Conservation (phyloP, 2,329 filamentous ascomycete genomes). For the Leptosphaerulina australis region DNA sequence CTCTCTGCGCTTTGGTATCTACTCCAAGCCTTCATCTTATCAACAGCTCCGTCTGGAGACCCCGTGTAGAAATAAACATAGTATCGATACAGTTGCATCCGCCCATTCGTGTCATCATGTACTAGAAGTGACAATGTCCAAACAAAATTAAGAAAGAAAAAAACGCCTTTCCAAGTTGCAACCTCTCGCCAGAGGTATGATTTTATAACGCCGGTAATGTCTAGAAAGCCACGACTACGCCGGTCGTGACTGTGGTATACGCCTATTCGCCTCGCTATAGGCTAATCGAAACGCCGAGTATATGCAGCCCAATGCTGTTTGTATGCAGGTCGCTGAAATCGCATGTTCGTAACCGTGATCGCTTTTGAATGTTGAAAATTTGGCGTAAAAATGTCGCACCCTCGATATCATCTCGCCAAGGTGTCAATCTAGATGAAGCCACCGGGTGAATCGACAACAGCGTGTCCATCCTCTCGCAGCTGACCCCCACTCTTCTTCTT, state of each 20-base stretch:
- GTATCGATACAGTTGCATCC: constrained; percentile 27
- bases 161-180: constrained; percentile 28
- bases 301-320: constrained; percentile 45
- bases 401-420: neutral
- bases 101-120: constrained; percentile 25
- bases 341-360: constrained; percentile 43
- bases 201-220: constrained; percentile 36
- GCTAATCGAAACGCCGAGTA: constrained; percentile 37
- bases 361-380: constrained; percentile 26
- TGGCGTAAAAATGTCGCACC: constrained; percentile 4
- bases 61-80: constrained; percentile 15
- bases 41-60: constrained; percentile 15
- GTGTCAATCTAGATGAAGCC: constrained; percentile 15
- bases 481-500: constrained; percentile 48
- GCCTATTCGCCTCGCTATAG: constrained; percentile 44
- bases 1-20: constrained; percentile 30
- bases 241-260: constrained; percentile 33
- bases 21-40: constrained; percentile 15
- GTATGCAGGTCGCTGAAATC: constrained; percentile 43
- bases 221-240: constrained; percentile 36
- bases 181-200: constrained; percentile 23
- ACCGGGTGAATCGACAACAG: constrained; percentile 36
- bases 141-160: no score
- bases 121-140: constrained; percentile 27
- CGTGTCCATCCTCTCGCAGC: constrained; percentile 46